A percentile compares a stretch with the other conserved stretches of the same genome.
Evolutionary conservation across 106 monocot species (phyloP).

Genomic region (Allium fistulosum): DNA sequence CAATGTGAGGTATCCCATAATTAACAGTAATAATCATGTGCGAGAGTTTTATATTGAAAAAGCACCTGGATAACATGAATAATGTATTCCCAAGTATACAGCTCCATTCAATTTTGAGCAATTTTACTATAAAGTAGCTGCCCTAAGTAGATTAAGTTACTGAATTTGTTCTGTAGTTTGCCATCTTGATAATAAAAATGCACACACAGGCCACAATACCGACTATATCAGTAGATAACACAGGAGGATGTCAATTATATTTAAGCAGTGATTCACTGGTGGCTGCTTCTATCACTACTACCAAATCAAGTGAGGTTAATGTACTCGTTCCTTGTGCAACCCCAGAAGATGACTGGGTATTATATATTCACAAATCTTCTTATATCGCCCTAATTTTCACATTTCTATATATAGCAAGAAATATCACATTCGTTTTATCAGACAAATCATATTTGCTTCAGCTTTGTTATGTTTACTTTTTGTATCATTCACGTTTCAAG

Average conservation of each 20-base stretch:
- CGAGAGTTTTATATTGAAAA: too few species aligned
- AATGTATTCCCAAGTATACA: too few species aligned
- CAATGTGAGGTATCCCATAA: conserved; percentile 68
- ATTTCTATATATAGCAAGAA: neutral
- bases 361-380: neutral
- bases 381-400: neutral
- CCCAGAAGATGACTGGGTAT: conserved; percentile 70
- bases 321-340: conserved; percentile 51
- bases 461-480: neutral
- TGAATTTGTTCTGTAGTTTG: neutral
- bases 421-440: neutral
- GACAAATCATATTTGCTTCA: neutral
- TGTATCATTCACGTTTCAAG: too few species aligned
- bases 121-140: too few species aligned
- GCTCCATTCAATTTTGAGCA: too few species aligned
- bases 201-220: conserved; percentile 76
- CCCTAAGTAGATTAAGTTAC: too few species aligned
- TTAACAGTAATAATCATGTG: too few species aligned
- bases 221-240: conserved; percentile 86
- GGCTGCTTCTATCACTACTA: conserved; percentile 79
- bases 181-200: neutral
- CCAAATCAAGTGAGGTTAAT: conserved; percentile 89
- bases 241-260: conserved; percentile 78
- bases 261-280: conserved; percentile 59
- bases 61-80: too few species aligned